Evolutionary conservation across 805 yeast species (phyloP).

Genomic region (Ascoidea rubescens): DNA sequence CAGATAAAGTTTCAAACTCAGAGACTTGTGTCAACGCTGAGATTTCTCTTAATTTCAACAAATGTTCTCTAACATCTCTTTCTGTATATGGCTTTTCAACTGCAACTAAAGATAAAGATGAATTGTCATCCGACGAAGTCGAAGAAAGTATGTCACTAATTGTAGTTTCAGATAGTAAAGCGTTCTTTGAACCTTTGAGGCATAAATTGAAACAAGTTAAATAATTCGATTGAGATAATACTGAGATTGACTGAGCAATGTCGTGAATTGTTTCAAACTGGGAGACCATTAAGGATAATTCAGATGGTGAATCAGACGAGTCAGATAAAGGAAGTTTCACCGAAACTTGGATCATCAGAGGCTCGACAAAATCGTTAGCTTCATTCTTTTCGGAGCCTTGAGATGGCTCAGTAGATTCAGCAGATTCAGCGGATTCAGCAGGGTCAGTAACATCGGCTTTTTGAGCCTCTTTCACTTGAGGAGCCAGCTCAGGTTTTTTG

Average conservation of each 20-base stretch:
- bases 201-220: constrained; percentile 45
- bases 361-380: neutral
- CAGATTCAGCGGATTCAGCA: neutral
- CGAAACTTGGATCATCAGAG: constrained; percentile 1
- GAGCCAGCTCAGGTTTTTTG: neutral
- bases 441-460: neutral
- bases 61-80: constrained; percentile 45
- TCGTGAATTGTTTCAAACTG: constrained; percentile 38
- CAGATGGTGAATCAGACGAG: neutral
- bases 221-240: constrained; percentile 42
- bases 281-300: constrained; percentile 4
- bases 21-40: constrained; percentile 36
- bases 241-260: constrained; percentile 40
- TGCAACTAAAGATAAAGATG: constrained; percentile 27
- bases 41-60: constrained; percentile 47
- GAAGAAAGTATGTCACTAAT: constrained; percentile 16
- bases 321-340: constrained; percentile 1
- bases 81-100: constrained; percentile 46
- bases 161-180: constrained; percentile 17
- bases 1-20: constrained; percentile 25
- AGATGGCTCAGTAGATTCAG: neutral
- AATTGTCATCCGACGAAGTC: constrained; percentile 13
- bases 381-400: neutral
- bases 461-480: neutral
- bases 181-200: constrained; percentile 22